phyloP scores from a whole-genome alignment of 371 early-diverging fungal species.

The Mucor racemosus region DNA sequence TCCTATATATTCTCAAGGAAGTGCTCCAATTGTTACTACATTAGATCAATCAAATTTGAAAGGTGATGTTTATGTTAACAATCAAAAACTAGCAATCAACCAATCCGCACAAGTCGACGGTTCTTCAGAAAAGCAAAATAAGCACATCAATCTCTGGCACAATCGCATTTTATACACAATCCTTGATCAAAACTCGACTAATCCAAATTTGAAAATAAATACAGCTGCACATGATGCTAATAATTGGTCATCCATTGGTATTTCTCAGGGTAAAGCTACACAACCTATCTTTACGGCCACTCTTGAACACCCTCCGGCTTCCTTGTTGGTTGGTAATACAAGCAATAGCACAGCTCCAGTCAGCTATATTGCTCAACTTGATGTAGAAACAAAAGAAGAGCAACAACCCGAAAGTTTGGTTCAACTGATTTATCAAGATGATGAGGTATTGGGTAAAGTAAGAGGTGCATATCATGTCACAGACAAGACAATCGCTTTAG shows the following conservation, averaged over 20 bases:
- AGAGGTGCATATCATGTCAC: slow-evolving; percentile 19
- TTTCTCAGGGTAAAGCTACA: slow-evolving; percentile 23
- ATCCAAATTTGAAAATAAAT: slow-evolving; percentile 15
- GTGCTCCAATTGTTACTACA: slow-evolving; percentile 20
- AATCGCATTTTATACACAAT: slow-evolving; percentile 28
- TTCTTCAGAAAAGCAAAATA: not conserved
- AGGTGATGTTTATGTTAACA: slow-evolving; percentile 28
- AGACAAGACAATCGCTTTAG: slow-evolving; percentile 18
- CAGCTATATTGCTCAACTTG: slow-evolving; percentile 20
- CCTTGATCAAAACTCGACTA: slow-evolving; percentile 8
- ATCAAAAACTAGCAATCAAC: not conserved
- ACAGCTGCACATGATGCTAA: slow-evolving; percentile 13
- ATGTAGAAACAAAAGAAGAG: slow-evolving; percentile 8
- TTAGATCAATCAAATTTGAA: slow-evolving; percentile 35
- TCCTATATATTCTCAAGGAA: slow-evolving; percentile 2
- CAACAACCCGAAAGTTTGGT: not conserved
- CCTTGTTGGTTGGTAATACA: not conserved
- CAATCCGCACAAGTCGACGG: not conserved
- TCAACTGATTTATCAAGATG: slow-evolving; percentile 19
- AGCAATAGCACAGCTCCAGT: not conserved
- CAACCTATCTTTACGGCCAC: slow-evolving; percentile 30
- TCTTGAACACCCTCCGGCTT: slow-evolving; percentile 12
- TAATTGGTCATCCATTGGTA: slow-evolving; percentile 31
- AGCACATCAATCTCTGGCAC: slow-evolving; percentile 26
- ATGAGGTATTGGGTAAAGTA: slow-evolving; percentile 6